These are phyloP conservation scores for Metschnikowia henanensis DNA, from an alignment of 805 yeast species.

Conservation along the genomic window DNA sequence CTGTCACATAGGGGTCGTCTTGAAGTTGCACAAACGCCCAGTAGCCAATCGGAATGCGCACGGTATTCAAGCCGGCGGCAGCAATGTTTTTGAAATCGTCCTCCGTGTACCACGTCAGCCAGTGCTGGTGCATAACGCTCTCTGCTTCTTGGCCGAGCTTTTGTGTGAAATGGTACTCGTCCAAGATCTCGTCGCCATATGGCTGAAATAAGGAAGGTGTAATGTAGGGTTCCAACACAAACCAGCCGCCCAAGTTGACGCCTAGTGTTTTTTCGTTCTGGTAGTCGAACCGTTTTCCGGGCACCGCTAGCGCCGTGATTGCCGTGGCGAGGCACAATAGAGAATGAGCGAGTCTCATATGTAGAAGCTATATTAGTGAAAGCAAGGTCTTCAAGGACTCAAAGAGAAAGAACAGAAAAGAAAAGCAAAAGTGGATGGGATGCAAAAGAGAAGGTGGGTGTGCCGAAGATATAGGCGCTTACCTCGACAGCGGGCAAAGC, in stretches of 20 bases:
- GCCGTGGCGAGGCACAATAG: slow-evolving; percentile 13
- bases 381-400: neutral
- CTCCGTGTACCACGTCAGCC: slow-evolving; percentile 78
- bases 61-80: slow-evolving; percentile 71
- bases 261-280: slow-evolving; percentile 50
- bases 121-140: slow-evolving; percentile 56
- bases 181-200: slow-evolving; percentile 54
- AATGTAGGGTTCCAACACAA: slow-evolving; percentile 83
- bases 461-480: neutral
- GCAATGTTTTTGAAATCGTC: slow-evolving; percentile 63
- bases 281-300: slow-evolving; percentile 31
- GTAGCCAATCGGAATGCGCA: slow-evolving; percentile 90
- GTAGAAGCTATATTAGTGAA: neutral
- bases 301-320: slow-evolving; percentile 12
- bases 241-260: slow-evolving; percentile 89
- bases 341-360: slow-evolving; percentile 11
- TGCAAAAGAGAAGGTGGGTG: neutral
- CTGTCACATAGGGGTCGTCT: slow-evolving; percentile 84
- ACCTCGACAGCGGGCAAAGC: neutral
- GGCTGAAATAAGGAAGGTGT: slow-evolving; percentile 73
- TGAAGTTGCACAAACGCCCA: slow-evolving; percentile 77
- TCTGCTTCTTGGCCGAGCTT: slow-evolving; percentile 60
- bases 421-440: neutral
- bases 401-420: neutral
- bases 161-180: slow-evolving; percentile 72